Percentiles rank a stretch among this genome's conserved stretches.
Evolutionary conservation across 2,329 filamentous ascomycete species (phyloP).

Genomic region (Aspergillus flavus): DNA sequence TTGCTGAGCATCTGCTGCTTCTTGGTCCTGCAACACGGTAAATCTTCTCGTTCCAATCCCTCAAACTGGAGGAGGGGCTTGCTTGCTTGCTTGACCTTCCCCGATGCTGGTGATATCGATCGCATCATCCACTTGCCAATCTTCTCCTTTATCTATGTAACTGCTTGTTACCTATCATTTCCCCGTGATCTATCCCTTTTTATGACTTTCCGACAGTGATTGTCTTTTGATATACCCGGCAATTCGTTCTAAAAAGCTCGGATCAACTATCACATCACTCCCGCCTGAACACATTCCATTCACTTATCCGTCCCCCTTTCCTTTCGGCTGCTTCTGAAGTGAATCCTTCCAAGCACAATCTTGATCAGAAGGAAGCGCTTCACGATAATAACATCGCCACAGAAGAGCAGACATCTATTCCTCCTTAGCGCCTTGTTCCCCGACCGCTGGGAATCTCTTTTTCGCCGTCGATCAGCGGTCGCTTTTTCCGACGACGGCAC

Average conservation of each 20-base stretch:
- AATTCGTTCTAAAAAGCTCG: conserved; percentile 19
- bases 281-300: conserved; percentile 1
- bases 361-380: neutral
- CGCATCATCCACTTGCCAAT: conserved; percentile 8
- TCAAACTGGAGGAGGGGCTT: conserved; percentile 22
- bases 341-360: neutral
- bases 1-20: conserved; percentile 22
- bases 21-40: conserved; percentile 24
- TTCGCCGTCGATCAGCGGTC: conserved; percentile 50
- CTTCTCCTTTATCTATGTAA: conserved; percentile 13
- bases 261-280: conserved; percentile 16
- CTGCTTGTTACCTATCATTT: conserved; percentile 19
- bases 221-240: conserved; percentile 9
- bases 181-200: conserved; percentile 13
- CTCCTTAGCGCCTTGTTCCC: conserved; percentile 26
- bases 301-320: neutral
- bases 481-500: conserved; percentile 43
- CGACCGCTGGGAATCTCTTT: conserved; percentile 45
- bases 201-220: conserved; percentile 3
- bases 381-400: conserved; percentile 11
- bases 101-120: conserved; percentile 20
- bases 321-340: neutral
- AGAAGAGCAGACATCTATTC: conserved; percentile 9
- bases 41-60: conserved; percentile 23
- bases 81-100: conserved; percentile 9